A percentile compares a stretch with the other conserved stretches of the same genome.
Evolutionary conservation across 345 rosid genomes (phyloP).

Genomic region (Ceriops zippeliana): DNA sequence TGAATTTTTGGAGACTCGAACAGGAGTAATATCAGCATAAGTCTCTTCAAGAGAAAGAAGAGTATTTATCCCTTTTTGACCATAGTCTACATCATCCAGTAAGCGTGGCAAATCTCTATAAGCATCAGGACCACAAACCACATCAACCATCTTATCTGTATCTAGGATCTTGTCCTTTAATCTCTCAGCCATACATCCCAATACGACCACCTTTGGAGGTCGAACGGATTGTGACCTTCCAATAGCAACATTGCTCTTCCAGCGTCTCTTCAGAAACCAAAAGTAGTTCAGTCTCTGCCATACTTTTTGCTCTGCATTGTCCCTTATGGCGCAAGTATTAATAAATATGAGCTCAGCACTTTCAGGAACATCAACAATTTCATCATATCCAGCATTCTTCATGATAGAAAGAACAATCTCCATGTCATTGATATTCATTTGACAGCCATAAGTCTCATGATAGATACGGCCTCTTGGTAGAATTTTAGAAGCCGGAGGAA

Average conservation of each 20-base stretch:
- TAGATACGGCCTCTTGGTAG: conserved; percentile 63
- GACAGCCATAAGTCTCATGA: conserved; percentile 95
- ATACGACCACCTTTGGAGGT: conserved; percentile 88
- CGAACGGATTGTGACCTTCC: conserved; percentile 65
- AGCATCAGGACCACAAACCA: conserved; percentile 95
- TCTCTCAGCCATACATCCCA: conserved; percentile 99
- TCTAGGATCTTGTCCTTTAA: conserved; percentile 83
- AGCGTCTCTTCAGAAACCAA: conserved; percentile 86
- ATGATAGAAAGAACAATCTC: conserved; percentile 86
- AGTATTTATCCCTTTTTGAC: conserved; percentile 90
- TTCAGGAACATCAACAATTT: conserved; percentile 68
- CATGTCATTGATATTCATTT: conserved; percentile 94
- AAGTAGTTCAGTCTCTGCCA: conserved; percentile 98
- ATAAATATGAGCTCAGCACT: conserved; percentile 84
- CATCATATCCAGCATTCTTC: conserved; percentile 76
- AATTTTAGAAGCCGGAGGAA: conserved; percentile 22
- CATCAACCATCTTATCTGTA: conserved; percentile 97
- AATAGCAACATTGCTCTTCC: conserved; percentile 67
- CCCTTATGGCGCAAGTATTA: conserved; percentile 88
- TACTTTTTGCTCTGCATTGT: conserved; percentile 87
- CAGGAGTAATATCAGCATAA: conserved; percentile 82
- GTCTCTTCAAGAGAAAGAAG: conserved; percentile 95
- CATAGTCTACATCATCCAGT: conserved; percentile 80
- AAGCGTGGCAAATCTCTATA: conserved; percentile 84
- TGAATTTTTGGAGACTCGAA: conserved; percentile 60